Evolutionary conservation across 1,284 basidiomycete genomes (phyloP).

Genomic region (Sanguinoderma infundibulare): DNA sequence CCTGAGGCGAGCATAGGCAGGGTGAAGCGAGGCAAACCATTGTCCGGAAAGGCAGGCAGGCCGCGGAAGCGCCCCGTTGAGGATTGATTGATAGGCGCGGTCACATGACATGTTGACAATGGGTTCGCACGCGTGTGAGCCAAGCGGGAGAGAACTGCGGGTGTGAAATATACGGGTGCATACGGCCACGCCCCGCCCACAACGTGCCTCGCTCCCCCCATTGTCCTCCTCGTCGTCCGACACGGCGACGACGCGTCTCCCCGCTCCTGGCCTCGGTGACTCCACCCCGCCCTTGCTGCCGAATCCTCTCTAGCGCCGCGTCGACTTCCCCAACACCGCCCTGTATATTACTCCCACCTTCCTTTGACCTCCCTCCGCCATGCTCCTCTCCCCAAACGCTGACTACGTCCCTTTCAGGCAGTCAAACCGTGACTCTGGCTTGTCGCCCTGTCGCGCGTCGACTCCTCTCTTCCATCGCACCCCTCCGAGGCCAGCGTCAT

Average conservation of each 20-base stretch:
- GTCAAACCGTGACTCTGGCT: constrained; percentile 43
- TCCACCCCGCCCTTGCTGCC: not conserved
- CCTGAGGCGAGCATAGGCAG: too few relatives aligned
- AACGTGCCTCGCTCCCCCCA: constrained; percentile 4
- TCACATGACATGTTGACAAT: constrained; percentile 29
- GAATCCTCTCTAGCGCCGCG: not conserved
- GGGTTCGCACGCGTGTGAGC: constrained; percentile 19
- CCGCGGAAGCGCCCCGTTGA: too few relatives aligned
- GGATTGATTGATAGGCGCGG: constrained; percentile 13
- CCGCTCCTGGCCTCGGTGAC: constrained; percentile 5
- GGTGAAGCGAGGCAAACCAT: too few relatives aligned
- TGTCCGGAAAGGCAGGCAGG: not conserved
- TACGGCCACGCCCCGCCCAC: not conserved
- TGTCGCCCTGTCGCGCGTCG: constrained; percentile 48
- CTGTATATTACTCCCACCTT: constrained; percentile 27
- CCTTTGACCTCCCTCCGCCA: constrained; percentile 38
- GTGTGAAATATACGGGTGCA: constrained; percentile 8
- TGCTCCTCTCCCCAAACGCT: constrained; percentile 41
- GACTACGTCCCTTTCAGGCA: constrained; percentile 41
- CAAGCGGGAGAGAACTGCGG: not conserved
- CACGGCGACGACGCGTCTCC: constrained; percentile 10
- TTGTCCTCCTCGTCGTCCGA: constrained; percentile 2
- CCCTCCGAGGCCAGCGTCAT: constrained; percentile 35
- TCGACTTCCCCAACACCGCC: not conserved
- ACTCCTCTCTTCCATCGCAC: constrained; percentile 44